These are phyloP conservation scores for Panicum hallii DNA, from an alignment of 202 grass and related monocot species.

Conservation along the genomic window DNA sequence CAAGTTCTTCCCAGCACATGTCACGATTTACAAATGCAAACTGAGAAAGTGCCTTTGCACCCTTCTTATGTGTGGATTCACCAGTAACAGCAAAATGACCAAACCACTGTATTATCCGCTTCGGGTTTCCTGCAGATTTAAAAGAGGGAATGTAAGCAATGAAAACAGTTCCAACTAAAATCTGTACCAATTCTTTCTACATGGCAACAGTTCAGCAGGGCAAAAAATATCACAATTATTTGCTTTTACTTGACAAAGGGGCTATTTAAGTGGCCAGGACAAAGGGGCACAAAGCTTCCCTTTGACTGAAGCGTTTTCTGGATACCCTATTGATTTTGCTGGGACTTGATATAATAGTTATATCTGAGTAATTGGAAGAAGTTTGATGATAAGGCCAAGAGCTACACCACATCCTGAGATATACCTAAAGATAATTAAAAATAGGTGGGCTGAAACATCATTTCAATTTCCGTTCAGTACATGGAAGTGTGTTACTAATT, in stretches of 20 bases:
- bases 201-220: not conserved
- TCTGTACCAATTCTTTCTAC: conserved; percentile 20
- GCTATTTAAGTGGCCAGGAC: not conserved
- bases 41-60: conserved; percentile 75
- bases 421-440: not conserved
- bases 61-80: conserved; percentile 77
- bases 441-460: not conserved
- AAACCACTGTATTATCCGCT: conserved; percentile 82
- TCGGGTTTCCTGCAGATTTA: conserved; percentile 61
- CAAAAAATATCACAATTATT: conserved; percentile 9
- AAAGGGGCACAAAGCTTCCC: conserved; percentile 1
- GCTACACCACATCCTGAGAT: conserved; percentile 18
- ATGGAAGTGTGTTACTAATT: not conserved
- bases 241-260: conserved; percentile 1
- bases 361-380: conserved; percentile 8
- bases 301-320: not conserved
- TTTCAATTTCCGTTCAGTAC: conserved; percentile 12
- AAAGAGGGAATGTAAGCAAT: conserved; percentile 29
- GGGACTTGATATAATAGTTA: conserved; percentile 8
- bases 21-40: conserved; percentile 91
- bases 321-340: not conserved
- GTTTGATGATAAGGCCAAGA: conserved; percentile 10
- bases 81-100: conserved; percentile 73
- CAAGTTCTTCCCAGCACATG: conserved; percentile 90
- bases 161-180: not conserved